phyloP scores from a whole-genome alignment of 176 grass and related monocot species.

The Guadua angustifolia region DNA sequence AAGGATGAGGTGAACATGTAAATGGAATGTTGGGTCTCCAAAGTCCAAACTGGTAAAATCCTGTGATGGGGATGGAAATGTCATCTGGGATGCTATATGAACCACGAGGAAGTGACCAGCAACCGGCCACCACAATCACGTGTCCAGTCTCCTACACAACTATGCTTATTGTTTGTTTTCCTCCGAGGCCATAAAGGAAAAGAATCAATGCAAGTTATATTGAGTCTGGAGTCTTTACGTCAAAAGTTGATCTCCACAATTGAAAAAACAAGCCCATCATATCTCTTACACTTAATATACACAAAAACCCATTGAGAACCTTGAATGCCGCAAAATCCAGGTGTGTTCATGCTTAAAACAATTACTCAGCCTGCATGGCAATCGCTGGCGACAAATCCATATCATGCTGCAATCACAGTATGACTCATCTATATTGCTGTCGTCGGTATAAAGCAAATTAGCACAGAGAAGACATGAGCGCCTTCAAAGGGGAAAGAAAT shows the following conservation, averaged over 20 bases:
- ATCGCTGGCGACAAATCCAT: not conserved
- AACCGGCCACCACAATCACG: not conserved
- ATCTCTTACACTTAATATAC: not conserved
- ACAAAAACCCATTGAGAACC: not conserved
- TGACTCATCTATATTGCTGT: not conserved
- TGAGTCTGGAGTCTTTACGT: not conserved
- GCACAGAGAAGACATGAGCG: not conserved
- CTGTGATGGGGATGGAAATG: not conserved
- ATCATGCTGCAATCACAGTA: not conserved
- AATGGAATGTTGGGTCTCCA: not conserved
- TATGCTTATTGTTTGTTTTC: not conserved
- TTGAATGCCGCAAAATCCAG: not conserved
- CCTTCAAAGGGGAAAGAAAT: conserved; percentile 13
- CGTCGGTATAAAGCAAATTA: not conserved
- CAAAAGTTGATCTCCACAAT: not conserved
- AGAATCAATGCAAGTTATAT: not conserved
- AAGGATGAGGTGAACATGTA: not conserved
- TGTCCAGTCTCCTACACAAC: not conserved
- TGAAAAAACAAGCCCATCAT: not conserved
- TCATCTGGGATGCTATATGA: not conserved
- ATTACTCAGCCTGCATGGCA: too few species aligned
- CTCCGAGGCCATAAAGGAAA: not conserved
- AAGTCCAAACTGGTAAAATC: not conserved
- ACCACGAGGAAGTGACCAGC: not conserved
- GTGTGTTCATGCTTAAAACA: not conserved